Conservation (phyloP, 1,139 yeast genomes). For the Wickerhamomyces sp. region DNA sequence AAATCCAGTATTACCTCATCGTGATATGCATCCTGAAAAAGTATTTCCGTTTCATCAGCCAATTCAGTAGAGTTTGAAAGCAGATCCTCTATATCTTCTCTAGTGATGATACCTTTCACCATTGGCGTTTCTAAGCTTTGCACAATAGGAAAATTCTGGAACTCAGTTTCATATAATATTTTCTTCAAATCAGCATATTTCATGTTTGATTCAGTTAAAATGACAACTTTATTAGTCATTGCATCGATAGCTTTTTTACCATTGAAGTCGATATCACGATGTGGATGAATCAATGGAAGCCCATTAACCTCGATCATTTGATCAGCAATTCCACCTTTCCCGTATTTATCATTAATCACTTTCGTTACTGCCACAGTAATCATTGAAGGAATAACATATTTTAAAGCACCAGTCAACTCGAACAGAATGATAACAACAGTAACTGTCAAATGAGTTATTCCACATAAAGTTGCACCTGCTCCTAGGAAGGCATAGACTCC, state of each 20-base stretch:
- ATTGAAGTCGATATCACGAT: conserved; percentile 53
- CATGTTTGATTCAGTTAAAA: conserved; percentile 41
- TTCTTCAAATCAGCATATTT: conserved; percentile 25
- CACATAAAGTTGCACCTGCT: conserved; percentile 93
- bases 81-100: conserved; percentile 15
- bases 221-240: conserved; percentile 55
- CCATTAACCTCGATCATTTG: conserved; percentile 91
- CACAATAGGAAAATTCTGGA: conserved; percentile 55
- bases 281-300: conserved; percentile 76
- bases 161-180: conserved; percentile 36
- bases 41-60: conserved; percentile 15
- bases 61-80: conserved; percentile 6
- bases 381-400: conserved; percentile 92
- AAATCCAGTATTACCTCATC: conserved; percentile 30
- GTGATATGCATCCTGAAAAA: conserved; percentile 17
- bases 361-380: conserved; percentile 92
- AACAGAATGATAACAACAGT: conserved; percentile 95
- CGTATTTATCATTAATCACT: conserved; percentile 68
- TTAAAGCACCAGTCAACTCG: conserved; percentile 90
- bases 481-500: conserved; percentile 97
- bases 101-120: conserved; percentile 18
- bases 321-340: conserved; percentile 89
- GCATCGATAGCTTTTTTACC: conserved; percentile 54
- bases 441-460: conserved; percentile 87
- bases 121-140: conserved; percentile 22